Base-by-base conservation (phyloP, 371 early-diverging fungal species). In the Haplosporangium sp. region DNA sequence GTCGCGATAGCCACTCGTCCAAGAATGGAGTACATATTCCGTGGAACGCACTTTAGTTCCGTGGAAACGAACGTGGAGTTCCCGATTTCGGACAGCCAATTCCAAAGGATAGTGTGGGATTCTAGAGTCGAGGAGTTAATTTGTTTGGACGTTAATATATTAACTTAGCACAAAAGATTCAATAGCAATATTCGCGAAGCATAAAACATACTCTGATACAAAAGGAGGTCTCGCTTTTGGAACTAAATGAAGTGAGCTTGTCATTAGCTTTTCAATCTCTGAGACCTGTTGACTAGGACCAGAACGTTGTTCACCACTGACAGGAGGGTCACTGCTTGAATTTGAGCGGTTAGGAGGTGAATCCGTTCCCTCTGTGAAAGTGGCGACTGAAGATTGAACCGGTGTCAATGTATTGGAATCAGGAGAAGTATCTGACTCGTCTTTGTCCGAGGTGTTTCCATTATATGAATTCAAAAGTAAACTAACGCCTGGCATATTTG, bases 1-100 rank as follows among this genome's bases (percentile, higher is more conserved):
- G 52, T 81, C 82, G 10, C 61, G 37, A 38, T 72, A 81, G 7
- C 76, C 82, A 19, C 82, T 75, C 20, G 82, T 69, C 82, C 82
- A 81, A 13, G 82, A 81, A 45, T 81, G 82, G n/a, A 81, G 66
- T 1, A 81, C 82, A n/a, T 75, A 81, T 60, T 81, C 82, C 45
- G 69, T 81, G 7, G 75, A 72, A 17, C 72, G 82, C 4, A 81
- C 66, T 45, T 75, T 75, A n/a, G 82, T 81, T 55, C 82, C 76
- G 50, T 75, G 75, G 61, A 81, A 81, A 10, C 72, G 71, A 52
- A 72, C 37, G 45, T 81, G 82, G 4, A 81, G 67, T 27, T 81
- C 82, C 11, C 76, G 48, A 56, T 81, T 81, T 20, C 82, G 82
- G 17, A 81, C 72, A 9, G 75, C 72, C 56, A 81, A 37, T 19